Base-by-base conservation (phyloP, 495 filamentous ascomycete species). In the Penicillium maclennaniae region DNA sequence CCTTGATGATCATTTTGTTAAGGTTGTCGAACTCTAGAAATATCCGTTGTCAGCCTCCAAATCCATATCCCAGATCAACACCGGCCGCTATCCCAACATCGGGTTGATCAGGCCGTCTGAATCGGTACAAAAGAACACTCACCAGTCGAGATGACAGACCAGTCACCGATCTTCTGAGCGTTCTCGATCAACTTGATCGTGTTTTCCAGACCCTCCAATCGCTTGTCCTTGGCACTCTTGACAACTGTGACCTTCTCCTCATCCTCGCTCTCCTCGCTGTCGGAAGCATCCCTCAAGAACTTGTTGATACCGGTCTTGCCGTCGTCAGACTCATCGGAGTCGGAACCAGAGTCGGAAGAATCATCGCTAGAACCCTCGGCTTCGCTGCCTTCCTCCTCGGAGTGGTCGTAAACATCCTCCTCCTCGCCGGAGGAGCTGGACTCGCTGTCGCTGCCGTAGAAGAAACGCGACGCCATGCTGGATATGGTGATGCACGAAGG, bases 221-320 rank as follows among this genome's bases (percentile, higher is more conserved):
- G 82, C 80, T 99, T 99, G 72, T 97, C 92, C 75, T 97, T 97
- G 47, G 91, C 92, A 69, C 91, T 96, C 82, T 96, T 97, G 49
- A 91, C 85, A 53, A 95, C 74, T 47, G 88, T 92, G 47, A 84
- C 83, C 51, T 83, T 81, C 41, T 89, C 89, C 53, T 95, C 92
- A 51, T 89, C 88, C 60, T 88, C 87, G 59, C 85, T 88, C 48
- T 89, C 87, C 58, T 95, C 91, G 61, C 87, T 90, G 27, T 90
- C 88, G 19, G 79, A 82, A 8, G 75, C 81, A 68, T 87, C 86
- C 59, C 79, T 80, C 79, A 97, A 81, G 84, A 97, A 99, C 64
- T 82, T 80, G 55, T 74, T 86, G 45, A 84, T 82, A 64, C 88
- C 90, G 41, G 53, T 57, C 75, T 86, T 51, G 85, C 87, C 57